These are phyloP conservation scores for Aphanomyces invadans DNA, from an alignment of 352 stramenopile species.

Conservation along the genomic window DNA sequence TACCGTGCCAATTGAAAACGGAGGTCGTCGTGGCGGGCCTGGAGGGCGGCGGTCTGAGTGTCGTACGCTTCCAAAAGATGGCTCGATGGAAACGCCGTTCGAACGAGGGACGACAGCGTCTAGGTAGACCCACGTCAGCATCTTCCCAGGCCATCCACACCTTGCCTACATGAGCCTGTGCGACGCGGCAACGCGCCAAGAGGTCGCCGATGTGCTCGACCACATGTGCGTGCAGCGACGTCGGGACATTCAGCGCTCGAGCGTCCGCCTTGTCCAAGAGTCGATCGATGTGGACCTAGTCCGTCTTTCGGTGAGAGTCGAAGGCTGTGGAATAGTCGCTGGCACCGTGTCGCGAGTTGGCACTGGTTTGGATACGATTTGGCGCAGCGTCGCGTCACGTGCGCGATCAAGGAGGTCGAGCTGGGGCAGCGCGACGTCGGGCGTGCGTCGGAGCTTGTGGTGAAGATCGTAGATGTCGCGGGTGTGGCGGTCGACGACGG, in stretches of 20 bases:
- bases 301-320: no score
- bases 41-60: background rate
- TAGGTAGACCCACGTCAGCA: constrained; percentile 4
- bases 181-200: background rate
- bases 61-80: constrained; percentile 1
- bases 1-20: constrained; percentile 5
- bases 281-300: background rate
- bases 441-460: background rate
- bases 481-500: background rate
- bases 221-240: background rate
- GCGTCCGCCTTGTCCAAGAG: background rate
- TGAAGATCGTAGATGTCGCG: constrained; percentile 7
- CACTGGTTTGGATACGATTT: constrained; percentile 8
- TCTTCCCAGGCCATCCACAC: no score
- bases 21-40: background rate
- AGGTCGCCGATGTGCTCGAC: background rate
- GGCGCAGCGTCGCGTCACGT: background rate
- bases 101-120: background rate
- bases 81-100: background rate
- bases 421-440: background rate
- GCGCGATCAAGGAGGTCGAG: background rate
- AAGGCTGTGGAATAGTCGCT: background rate
- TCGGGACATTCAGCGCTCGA: background rate
- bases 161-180: constrained; percentile 5
- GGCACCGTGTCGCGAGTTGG: background rate